Percentiles rank a stretch among this genome's conserved stretches.
Evolutionary conservation across 176 grass and related monocot genomes (phyloP).

Genomic region (Ensete ventricosum): DNA sequence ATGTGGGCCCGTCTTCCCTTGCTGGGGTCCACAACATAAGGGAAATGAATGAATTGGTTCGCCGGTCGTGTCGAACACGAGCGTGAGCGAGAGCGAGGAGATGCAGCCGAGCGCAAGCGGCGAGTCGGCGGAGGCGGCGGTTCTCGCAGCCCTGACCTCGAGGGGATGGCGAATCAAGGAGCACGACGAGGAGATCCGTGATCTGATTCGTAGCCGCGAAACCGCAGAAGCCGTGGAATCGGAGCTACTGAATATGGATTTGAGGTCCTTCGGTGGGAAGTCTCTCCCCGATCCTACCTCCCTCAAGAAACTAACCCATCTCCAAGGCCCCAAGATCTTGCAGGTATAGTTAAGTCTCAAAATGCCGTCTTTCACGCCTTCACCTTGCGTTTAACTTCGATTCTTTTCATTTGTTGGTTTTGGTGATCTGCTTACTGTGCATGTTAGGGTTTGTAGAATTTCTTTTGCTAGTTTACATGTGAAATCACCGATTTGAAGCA

Average conservation of each 20-base stretch:
- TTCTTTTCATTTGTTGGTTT: not conserved
- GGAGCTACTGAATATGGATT: constrained; percentile 55
- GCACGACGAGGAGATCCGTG: constrained; percentile 26
- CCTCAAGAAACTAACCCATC: constrained; percentile 34
- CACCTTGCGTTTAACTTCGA: not conserved
- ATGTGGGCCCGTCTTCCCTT: too few species aligned
- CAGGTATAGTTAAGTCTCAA: constrained; percentile 34
- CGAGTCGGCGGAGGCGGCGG: not conserved
- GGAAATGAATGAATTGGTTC: too few species aligned
- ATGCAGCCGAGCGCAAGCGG: not conserved
- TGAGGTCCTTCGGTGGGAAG: constrained; percentile 51
- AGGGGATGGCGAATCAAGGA: constrained; percentile 62
- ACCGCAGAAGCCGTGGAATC: constrained; percentile 46
- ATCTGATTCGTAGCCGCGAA: constrained; percentile 28
- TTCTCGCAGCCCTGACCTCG: constrained; percentile 35
- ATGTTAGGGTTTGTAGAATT: too few species aligned
- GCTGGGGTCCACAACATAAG: too few species aligned
- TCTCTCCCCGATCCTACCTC: constrained; percentile 41
- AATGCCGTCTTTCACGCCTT: not conserved
- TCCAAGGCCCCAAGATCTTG: constrained; percentile 54
- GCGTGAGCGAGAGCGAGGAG: too few species aligned
- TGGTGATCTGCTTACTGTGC: not conserved
- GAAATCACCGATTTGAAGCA: too few species aligned
- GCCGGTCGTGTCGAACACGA: not conserved
- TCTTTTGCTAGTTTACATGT: too few species aligned